Base-by-base conservation (phyloP, 1,139 yeast genomes). In the Kluyveromyces sp. region DNA sequence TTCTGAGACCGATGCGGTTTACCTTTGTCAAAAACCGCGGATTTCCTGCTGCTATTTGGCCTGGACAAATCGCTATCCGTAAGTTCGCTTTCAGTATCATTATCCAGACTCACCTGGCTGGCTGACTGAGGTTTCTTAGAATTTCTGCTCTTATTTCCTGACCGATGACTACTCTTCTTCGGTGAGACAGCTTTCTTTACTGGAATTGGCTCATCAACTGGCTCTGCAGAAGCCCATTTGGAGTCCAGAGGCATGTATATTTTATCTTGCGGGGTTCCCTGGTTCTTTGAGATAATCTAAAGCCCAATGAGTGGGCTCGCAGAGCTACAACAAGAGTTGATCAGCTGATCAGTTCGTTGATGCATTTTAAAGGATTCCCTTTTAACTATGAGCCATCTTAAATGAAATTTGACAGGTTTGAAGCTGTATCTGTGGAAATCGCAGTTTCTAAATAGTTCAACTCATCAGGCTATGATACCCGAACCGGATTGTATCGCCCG, bases 171-270 rank as follows among this genome's bases (percentile, higher is more conserved):
- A 9, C 15, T 33, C 36, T 19, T 22, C 22, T 26, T 35, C 17
- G 40, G 33, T 17, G 32, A 11, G 15, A 20, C 33, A 22, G 3
- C 40, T 18, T 29, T 36, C 11, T 15, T 28, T 11, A 7, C 15
- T 6, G 33, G 25, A 13, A 22, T 13, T 2, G 17, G 18, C 17
- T 9, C 3, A 25, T 18, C 32, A 13, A 22, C 16, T 2, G 41
- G 33, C 11, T 31, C 41, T 7, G 43, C 50, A 39, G 49, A 46
- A 15, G 57, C 57, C 58, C 59, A 55, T 39, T 44, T 54, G 7
- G 59, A 55, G 40, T 53, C 56, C 35, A 55, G 28, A 12, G 42
- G 47, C 45, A 42, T 39, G 9, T 22, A 9, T 22, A 22, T 22
- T 22, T 22, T 22, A 22, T 22, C n/a, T n/a, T n/a, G n/a, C n/a